Base-by-base conservation (phyloP, 1,284 basidiomycete species). In the Tilletia setariae region DNA sequence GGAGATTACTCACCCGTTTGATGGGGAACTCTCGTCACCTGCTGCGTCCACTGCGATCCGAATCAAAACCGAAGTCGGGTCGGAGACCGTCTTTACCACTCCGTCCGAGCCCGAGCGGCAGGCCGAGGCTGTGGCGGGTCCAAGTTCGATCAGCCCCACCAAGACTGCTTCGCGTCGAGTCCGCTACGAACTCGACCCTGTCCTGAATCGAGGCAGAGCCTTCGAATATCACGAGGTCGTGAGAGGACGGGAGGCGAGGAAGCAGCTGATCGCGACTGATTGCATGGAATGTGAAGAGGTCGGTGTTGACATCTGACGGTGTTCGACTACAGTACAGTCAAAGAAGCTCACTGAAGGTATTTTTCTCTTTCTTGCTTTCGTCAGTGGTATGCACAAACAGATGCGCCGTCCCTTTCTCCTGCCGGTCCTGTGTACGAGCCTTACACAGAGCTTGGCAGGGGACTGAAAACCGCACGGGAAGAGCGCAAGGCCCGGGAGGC, bases 201-300 rank as follows among this genome's bases (percentile, higher is more conserved):
- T 30, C 6, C 56, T 35, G 7, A 61, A 61, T 30, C 8, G 56
- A 32, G 56, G 56, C 7, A 30, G 19, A 32, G 56, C 28, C 7
- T 61, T 32, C 56, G 56, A 32, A 35, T 61, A 61, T 30, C 28
- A 35, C 11, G 56, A 61, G 30, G 56, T 61, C 15, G 15, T 61
- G 9, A 6, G 56, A 15, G 56, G 30, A 11, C 56, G 56, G 19
- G 56, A 61, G 56, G 56, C 56, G 56, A 25, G 56, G 16, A 32
- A 21, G 16, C 19, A 32, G 9, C 28, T 61, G 16, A 40, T 61
- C 13, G 56, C 56, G 7, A 40, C 30, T 16, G 56, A 61, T 6
- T 61, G 56, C 56, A 25, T 61, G 25, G 56, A 61, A 40, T 61
- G 56, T 21, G 28, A 61, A 61, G 30, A 61, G 56, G 56, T 61